These are phyloP conservation scores for Populus davidiana DNA, from an alignment of 345 rosid genomes.

Conservation along the genomic window DNA sequence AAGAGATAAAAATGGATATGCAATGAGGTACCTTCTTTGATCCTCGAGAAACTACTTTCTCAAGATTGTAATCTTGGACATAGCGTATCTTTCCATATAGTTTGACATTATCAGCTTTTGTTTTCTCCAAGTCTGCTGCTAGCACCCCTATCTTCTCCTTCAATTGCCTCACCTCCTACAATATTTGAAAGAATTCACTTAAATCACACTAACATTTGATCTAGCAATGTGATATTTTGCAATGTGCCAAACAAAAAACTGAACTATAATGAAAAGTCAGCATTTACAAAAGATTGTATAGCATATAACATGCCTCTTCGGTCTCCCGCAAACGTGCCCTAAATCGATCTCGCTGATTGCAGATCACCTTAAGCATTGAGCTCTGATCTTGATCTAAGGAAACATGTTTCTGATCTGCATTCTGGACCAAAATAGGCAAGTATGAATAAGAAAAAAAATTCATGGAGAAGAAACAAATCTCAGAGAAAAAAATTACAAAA, in stretches of 20 bases:
- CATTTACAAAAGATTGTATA: background rate
- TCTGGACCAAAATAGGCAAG: constrained; percentile 38
- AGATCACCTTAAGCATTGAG: constrained; percentile 97
- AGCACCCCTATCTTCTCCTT: constrained; percentile 77
- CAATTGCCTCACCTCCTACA: constrained; percentile 84
- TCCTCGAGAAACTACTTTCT: constrained; percentile 93
- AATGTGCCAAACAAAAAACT: constrained; percentile 6
- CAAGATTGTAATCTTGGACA: constrained; percentile 88
- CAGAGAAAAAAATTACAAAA: background rate
- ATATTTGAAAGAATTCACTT: constrained; percentile 7
- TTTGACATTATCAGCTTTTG: constrained; percentile 95
- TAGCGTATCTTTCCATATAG: constrained; percentile 95
- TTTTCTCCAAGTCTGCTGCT: constrained; percentile 72
- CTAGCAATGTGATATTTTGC: background rate
- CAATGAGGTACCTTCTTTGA: constrained; percentile 64
- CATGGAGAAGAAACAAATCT: constrained; percentile 4
- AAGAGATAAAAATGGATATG: background rate
- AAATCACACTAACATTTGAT: background rate
- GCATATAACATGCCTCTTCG: constrained; percentile 62
- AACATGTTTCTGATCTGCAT: constrained; percentile 61
- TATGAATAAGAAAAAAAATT: constrained; percentile 1
- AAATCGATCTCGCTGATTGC: constrained; percentile 92
- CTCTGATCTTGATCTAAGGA: constrained; percentile 86
- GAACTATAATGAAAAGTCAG: background rate
- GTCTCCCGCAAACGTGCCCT: constrained; percentile 79